phyloP scores from a whole-genome alignment of 2,329 filamentous ascomycete species.

The Colletotrichum magnum region DNA sequence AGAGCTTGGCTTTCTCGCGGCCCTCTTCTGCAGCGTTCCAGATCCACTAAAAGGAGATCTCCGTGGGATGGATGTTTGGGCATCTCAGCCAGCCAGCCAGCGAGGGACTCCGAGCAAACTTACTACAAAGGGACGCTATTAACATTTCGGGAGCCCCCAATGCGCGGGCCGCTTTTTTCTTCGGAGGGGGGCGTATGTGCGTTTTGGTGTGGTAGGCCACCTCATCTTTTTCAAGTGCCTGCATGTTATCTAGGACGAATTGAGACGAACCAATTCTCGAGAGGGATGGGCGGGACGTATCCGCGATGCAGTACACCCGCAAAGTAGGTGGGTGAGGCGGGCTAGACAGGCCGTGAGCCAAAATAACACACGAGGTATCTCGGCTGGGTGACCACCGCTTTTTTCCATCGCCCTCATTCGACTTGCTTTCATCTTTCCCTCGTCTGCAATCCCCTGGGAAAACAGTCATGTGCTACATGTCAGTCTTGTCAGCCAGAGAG shows the following conservation, averaged over 20 bases:
- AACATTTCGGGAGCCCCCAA: neutral
- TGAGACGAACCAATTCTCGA: slow-evolving; percentile 3
- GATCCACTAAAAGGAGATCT: neutral
- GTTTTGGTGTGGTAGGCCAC: slow-evolving; percentile 5
- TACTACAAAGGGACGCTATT: neutral
- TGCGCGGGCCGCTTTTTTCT: slow-evolving; percentile 8
- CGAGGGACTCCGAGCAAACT: neutral
- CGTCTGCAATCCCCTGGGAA: neutral
- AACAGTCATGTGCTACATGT: neutral
- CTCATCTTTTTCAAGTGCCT: slow-evolving; percentile 6
- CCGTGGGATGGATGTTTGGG: neutral
- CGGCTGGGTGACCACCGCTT: slow-evolving; percentile 11
- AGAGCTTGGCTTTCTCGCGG: neutral
- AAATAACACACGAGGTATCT: neutral
- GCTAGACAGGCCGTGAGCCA: neutral
- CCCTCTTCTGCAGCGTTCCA: slow-evolving; percentile 1
- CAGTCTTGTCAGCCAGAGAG: slow-evolving; percentile 6
- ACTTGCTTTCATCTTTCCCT: neutral
- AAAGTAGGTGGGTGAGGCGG: neutral
- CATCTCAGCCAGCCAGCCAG: neutral
- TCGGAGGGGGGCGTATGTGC: neutral
- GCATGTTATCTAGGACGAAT: slow-evolving; percentile 14
- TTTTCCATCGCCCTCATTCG: neutral
- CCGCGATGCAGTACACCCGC: neutral
- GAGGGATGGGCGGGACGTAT: neutral